Base-by-base conservation (phyloP, 768 basidiomycete genomes). In the Phylloporus arenicola region DNA sequence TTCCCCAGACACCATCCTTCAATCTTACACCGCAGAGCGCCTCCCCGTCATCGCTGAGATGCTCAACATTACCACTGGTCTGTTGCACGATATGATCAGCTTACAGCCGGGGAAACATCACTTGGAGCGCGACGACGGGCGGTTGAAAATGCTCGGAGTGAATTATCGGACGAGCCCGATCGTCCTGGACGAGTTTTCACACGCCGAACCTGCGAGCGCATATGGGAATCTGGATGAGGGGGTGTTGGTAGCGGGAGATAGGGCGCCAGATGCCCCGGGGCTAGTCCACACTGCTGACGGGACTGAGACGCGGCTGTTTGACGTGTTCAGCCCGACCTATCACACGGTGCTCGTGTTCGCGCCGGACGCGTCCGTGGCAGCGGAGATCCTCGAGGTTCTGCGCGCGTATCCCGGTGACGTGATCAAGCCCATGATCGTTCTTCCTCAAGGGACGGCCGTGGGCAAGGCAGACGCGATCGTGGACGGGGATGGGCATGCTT, bases 141-240 rank as follows among this genome's bases (percentile, higher is more conserved):
- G 59, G 2, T 49, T 77, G 5, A 55, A 62, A 17, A 75, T 77
- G 61, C 71, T 80, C 31, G 78, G 76, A 8, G 68, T 81, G 39
- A 81, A 81, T 61, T 81, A 76, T 56, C 70, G 81, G 9, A 71
- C 73, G 63, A 80, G 79, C 57, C 54, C 73, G 0, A 68, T 79
- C 19, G 66, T 80, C 1, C 20, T 76, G 13, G 79, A 81, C 38
- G 59, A 59, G n/a, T 29, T 53, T 50, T 45, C 48, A 2, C 27
- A 24, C 0, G 20, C 47, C 11, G 42, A 39, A 38, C 42, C 42
- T 8, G 38, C 47, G 17, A 38, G 33, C 12, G 51, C 58, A 13
- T 57, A 60, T 33, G 25, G 43, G 11, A 13, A 44, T n/a, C 8
- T 52, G 19, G 38, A 57, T 6, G 53, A 52, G 17, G 40, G 47